Conservation (phyloP, 257 asterid genomes). For the Solanum tacnaense region DNA sequence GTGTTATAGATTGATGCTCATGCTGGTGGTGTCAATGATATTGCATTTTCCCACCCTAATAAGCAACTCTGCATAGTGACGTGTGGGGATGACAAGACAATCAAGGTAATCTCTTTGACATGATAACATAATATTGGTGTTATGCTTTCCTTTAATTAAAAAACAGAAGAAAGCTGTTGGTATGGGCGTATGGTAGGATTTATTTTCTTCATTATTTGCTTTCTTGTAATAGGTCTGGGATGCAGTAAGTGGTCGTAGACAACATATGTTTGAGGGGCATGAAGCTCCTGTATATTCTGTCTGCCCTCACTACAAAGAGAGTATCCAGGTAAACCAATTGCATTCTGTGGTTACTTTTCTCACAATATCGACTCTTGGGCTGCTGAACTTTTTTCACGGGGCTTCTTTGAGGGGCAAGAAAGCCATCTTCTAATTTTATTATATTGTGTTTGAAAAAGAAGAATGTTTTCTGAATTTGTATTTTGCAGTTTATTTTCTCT, state of each 20-base stretch:
- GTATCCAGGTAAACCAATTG: constrained; percentile 48
- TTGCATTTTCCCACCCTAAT: constrained; percentile 88
- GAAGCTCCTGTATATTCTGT: constrained; percentile 94
- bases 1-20: constrained; percentile 80
- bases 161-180: neutral
- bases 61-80: constrained; percentile 88
- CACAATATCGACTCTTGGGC: neutral
- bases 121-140: neutral
- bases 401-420: neutral
- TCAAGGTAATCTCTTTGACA: constrained; percentile 37
- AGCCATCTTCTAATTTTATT: neutral
- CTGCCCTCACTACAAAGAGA: constrained; percentile 86
- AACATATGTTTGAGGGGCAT: constrained; percentile 77
- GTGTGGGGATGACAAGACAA: constrained; percentile 90
- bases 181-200: neutral
- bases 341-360: neutral
- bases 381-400: neutral
- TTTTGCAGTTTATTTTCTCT: constrained; percentile 83
- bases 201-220: constrained; percentile 1
- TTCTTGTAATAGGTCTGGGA: constrained; percentile 71
- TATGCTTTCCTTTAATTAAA: neutral
- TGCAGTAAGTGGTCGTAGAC: constrained; percentile 68
- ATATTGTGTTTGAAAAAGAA: neutral
- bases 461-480: neutral
- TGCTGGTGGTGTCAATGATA: constrained; percentile 83